These are phyloP conservation scores for Spathaspora passalidarum DNA, from an alignment of 805 yeast genomes.

Conservation along the genomic window DNA sequence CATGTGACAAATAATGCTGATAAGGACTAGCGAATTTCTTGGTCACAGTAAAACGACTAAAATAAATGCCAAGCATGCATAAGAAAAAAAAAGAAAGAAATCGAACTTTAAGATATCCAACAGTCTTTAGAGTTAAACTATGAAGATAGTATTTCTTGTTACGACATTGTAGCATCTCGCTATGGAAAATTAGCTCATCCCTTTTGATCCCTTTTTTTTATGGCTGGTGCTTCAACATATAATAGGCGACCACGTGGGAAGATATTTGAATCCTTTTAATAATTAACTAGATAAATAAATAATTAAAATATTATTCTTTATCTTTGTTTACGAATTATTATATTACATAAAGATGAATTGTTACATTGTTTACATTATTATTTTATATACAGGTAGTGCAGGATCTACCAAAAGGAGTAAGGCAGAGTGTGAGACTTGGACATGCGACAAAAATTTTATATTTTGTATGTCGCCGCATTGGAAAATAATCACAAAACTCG, in stretches of 20 bases:
- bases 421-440: not conserved
- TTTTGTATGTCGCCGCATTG: not conserved
- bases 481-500: not conserved
- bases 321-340: not conserved
- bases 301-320: not conserved
- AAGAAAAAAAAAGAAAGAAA: no score
- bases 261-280: not conserved
- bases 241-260: not conserved
- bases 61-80: not conserved
- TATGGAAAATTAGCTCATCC: no score
- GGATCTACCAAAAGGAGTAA: not conserved
- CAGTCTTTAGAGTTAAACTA: no score
- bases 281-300: not conserved
- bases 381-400: not conserved
- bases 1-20: not conserved
- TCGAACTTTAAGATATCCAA: no score
- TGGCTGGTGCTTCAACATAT: not conserved
- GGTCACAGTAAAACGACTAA: not conserved
- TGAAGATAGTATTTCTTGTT: no score
- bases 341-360: not conserved
- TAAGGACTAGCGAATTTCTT: not conserved
- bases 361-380: not conserved
- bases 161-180: no score
- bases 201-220: not conserved
- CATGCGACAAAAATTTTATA: not conserved